Evolutionary conservation across 2,329 filamentous ascomycete species (phyloP).

Genomic region (Diaporthe helianthi): DNA sequence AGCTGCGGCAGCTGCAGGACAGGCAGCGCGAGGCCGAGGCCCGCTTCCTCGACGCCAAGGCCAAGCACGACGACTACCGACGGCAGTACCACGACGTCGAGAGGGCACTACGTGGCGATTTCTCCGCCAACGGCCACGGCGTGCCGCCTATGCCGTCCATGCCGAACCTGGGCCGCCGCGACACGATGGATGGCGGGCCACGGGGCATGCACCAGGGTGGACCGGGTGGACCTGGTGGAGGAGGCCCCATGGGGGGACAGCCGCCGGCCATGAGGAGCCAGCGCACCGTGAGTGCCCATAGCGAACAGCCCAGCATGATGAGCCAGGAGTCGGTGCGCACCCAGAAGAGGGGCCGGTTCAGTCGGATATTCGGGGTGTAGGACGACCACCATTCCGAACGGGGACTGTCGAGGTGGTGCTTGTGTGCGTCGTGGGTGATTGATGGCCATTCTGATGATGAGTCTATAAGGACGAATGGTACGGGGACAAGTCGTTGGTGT

Average conservation of each 20-base stretch:
- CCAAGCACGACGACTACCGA: constrained; percentile 53
- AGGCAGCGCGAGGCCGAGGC: constrained; percentile 49
- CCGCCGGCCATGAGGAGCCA: constrained; percentile 28
- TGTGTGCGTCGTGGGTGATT: neutral
- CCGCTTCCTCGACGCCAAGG: constrained; percentile 51
- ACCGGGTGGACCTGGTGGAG: no score
- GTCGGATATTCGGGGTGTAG: constrained; percentile 31
- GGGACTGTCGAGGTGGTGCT: neutral
- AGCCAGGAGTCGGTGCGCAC: constrained; percentile 32
- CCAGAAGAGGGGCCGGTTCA: constrained; percentile 34
- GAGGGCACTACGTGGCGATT: constrained; percentile 50
- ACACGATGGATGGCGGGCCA: neutral
- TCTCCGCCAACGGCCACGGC: constrained; percentile 26
- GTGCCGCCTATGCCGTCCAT: constrained; percentile 28
- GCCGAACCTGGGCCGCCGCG: constrained; percentile 26
- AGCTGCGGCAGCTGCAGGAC: constrained; percentile 50
- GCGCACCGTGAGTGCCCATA: constrained; percentile 28
- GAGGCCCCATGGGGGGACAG: constrained; percentile 2
- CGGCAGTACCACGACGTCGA: constrained; percentile 52
- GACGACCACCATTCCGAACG: no score
- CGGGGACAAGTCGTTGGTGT: no score
- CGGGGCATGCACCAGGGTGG: neutral
- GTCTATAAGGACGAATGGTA: no score
- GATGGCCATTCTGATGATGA: neutral
- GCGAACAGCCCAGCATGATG: constrained; percentile 32